Evolutionary conservation across 1,284 basidiomycete species (phyloP), one percentile per base, ranked within the genome.

Genomic region (Cutaneotrichosporon arboriforme): DNA sequence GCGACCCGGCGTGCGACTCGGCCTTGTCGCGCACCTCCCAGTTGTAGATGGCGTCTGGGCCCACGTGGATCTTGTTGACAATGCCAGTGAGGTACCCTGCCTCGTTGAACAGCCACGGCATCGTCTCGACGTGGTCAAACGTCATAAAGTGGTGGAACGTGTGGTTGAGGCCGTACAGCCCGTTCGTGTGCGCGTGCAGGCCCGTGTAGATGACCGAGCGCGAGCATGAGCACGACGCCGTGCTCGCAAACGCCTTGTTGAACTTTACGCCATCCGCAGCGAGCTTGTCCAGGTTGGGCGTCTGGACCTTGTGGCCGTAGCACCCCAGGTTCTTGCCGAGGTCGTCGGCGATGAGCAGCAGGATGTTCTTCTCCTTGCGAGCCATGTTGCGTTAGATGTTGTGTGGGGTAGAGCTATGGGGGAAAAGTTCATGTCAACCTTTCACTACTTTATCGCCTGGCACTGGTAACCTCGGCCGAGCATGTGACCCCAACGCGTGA

Each of bases 151-250:
- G 62, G 15, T 49, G 40, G 14, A 22, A 34, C 20, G 26, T 50
- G 40, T 46, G 31, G n/a, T 58, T 48, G 12, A 64, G 53, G 2
- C 62, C 62, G 44, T 64, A 64, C 49, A 58, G 62, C 18, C 62
- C 62, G 46, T 62, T 64, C 49, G 54, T 52, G 40, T 64, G 62
- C 2, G 62, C 60, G 49, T 64, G 62, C 2, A 64, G 56, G n/a
- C 62, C 62, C 14, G 62, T 62, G 46, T 62, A 64, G 37, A 64
- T 53, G 37, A 49, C 54, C 3, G 60, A 62, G 2, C 62, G 55
- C 17, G 42, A 49, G 1, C 62, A 58, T 15, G 41, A 47, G 39
- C 62, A 64, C 12, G 60, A 62, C n/a, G 62, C 60, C 0, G 62
- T 64, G 35, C 47, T 49, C 4, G 62, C 62, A 38, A 62, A 64